Conservation (phyloP, 108 stramenopile genomes). For the Aureococcus anophagefferens region DNA sequence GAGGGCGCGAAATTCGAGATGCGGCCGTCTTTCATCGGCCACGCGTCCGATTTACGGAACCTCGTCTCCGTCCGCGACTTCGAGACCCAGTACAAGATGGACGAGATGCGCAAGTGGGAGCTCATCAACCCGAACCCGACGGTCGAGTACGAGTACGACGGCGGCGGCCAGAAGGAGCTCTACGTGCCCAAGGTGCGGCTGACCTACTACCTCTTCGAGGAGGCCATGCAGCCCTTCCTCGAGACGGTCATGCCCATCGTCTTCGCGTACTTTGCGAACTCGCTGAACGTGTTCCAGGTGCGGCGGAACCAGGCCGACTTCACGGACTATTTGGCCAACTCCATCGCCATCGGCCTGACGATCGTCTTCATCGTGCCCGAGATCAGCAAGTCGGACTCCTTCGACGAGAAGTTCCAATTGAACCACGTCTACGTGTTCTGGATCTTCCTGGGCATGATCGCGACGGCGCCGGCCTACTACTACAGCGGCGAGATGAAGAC, state of each 20-base stretch:
- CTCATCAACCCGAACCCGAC: background rate
- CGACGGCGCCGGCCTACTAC: background rate
- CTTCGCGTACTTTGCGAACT: background rate
- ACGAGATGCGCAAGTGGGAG: background rate
- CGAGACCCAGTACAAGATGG: background rate
- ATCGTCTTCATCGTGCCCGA: background rate
- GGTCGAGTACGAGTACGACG: background rate
- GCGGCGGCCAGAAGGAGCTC: background rate
- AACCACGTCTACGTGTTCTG: background rate
- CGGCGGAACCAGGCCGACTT: background rate
- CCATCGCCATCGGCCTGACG: background rate
- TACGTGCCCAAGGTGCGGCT: background rate
- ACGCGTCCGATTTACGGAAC: background rate
- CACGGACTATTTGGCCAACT: background rate
- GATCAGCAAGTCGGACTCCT: background rate
- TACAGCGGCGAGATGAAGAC: background rate
- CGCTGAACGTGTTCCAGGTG: background rate
- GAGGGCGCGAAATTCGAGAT: background rate
- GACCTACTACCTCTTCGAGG: background rate
- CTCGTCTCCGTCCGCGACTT: background rate
- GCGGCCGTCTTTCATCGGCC: background rate
- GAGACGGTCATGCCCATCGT: background rate
- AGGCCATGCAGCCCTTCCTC: background rate
- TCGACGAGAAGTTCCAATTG: background rate
- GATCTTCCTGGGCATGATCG: background rate